These are phyloP conservation scores for Rhizopogon salebrosus DNA, from an alignment of 768 basidiomycete genomes.

Conservation along the genomic window DNA sequence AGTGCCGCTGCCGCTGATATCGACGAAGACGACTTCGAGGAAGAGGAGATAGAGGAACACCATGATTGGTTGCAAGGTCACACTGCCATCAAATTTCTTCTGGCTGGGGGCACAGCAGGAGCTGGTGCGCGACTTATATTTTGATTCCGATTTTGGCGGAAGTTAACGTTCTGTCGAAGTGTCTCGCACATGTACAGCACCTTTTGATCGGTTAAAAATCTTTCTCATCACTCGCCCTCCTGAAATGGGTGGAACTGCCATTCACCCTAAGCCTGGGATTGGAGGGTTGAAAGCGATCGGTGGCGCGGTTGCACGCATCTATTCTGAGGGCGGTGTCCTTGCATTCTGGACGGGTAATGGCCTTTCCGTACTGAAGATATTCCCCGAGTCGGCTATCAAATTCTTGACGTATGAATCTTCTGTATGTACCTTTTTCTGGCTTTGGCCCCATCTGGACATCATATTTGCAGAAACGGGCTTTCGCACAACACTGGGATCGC, in stretches of 20 bases:
- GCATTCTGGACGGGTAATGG: conserved; percentile 99
- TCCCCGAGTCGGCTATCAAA: conserved; percentile 98
- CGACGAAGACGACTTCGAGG: conserved; percentile 35
- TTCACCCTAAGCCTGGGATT: conserved; percentile 39
- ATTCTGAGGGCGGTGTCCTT: conserved; percentile 80
- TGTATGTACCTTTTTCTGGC: conserved; percentile 42
- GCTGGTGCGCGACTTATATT: conserved; percentile 54
- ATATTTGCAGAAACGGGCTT: conserved; percentile 76
- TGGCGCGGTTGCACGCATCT: conserved; percentile 75
- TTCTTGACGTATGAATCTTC: conserved; percentile 94
- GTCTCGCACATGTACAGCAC: conserved; percentile 93
- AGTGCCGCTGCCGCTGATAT: conserved; percentile 16
- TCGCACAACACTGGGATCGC: conserved; percentile 86
- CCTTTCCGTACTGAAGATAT: conserved; percentile 90
- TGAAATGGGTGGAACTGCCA: conserved; percentile 55
- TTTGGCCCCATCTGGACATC: conserved; percentile 11
- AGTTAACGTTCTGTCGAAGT: conserved; percentile 43
- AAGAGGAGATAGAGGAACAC: conserved; percentile 57
- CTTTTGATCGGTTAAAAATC: conserved; percentile 94
- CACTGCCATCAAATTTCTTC: conserved; percentile 81
- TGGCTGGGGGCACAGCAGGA: conserved; percentile 93
- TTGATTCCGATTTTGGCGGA: not conserved
- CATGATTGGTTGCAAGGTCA: conserved; percentile 59
- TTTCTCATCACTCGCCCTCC: conserved; percentile 90
- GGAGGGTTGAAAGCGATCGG: conserved; percentile 60